A percentile compares a stretch with the other conserved stretches of the same genome.
Conservation (phyloP, 768 basidiomycete species). For the Gymnopilus junonius region DNA sequence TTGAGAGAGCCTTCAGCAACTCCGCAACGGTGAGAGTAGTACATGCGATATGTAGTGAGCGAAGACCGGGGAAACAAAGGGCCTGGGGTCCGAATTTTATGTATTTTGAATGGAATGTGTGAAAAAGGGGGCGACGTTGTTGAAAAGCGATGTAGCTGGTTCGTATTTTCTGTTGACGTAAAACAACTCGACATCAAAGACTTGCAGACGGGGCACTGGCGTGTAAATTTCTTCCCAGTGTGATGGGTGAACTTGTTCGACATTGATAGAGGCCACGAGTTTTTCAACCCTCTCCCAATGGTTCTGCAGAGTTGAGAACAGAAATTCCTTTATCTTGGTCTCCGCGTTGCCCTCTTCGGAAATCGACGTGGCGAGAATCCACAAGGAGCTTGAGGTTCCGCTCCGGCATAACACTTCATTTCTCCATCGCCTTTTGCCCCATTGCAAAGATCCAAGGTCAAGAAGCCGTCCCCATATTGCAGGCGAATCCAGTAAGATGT, state of each 20-base stretch:
- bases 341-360: neutral
- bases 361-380: neutral
- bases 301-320: neutral
- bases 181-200: neutral
- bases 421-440: neutral
- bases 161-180: neutral
- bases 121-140: neutral
- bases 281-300: slow-evolving; percentile 3
- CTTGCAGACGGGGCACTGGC: neutral
- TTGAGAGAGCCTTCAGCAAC: neutral
- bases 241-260: neutral
- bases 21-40: neutral
- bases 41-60: neutral
- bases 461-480: slow-evolving; percentile 5
- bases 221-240: neutral
- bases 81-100: neutral
- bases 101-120: neutral
- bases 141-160: neutral
- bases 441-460: neutral
- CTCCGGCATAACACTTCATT: slow-evolving; percentile 2
- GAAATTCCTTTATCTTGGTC: neutral
- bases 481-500: neutral
- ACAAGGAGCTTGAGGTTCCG: neutral
- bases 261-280: neutral
- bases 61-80: neutral